Percentiles rank a stretch among this genome's conserved stretches.
phyloP scores from a whole-genome alignment of 2,329 filamentous ascomycete genomes.

The Monilinia fructicola region DNA sequence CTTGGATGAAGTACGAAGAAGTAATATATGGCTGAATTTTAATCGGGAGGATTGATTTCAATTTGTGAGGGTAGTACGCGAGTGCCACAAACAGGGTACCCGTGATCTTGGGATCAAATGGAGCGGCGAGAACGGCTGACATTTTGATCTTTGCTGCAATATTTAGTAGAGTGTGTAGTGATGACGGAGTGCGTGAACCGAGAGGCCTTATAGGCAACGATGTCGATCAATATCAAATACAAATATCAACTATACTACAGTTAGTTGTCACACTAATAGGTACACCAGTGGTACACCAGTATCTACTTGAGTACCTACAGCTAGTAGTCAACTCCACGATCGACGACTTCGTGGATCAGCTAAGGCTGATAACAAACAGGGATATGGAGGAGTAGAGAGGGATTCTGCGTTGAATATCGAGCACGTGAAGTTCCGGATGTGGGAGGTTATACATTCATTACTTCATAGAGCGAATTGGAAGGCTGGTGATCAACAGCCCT shows the following conservation, averaged over 20 bases:
- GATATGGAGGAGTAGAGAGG: no score
- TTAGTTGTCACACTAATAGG: no score
- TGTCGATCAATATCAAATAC: neutral
- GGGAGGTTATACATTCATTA: no score
- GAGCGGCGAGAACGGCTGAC: conserved; percentile 3
- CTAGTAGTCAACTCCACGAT: neutral
- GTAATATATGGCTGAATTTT: conserved; percentile 27
- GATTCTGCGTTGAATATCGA: no score
- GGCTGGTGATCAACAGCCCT: no score
- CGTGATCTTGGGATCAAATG: conserved; percentile 28
- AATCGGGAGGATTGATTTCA: conserved; percentile 30
- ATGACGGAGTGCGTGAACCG: neutral
- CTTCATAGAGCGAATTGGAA: no score
- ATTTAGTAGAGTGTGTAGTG: neutral
- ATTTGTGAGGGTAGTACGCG: conserved; percentile 33
- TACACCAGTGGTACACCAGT: no score
- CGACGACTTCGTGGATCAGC: neutral
- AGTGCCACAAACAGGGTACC: conserved; percentile 32
- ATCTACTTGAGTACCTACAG: neutral
- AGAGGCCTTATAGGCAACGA: no score
- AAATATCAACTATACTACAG: neutral
- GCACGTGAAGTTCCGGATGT: no score
- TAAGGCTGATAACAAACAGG: no score
- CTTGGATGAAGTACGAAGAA: conserved; percentile 28
- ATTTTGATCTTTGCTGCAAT: neutral